Evolutionary conservation across 805 yeast genomes (phyloP).

Genomic region (Candida vartiovaarae): DNA sequence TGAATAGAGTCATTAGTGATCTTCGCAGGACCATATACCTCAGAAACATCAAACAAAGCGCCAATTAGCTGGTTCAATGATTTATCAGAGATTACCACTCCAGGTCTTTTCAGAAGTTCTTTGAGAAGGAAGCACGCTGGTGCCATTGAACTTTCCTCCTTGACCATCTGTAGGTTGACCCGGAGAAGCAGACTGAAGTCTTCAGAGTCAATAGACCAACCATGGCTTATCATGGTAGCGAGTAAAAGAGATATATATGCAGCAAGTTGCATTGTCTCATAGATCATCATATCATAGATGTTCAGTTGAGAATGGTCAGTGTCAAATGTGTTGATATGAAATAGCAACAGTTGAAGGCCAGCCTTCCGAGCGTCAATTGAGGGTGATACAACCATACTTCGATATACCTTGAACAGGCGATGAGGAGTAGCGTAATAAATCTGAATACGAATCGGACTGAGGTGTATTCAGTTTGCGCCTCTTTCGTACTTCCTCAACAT

Average conservation of each 20-base stretch:
- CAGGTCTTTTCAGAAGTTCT: conserved; percentile 13
- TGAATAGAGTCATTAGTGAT: conserved; percentile 39
- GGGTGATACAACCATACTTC: conserved; percentile 2
- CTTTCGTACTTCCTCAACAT: conserved; percentile 9
- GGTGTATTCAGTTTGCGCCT: conserved; percentile 26
- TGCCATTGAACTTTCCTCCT: conserved; percentile 15
- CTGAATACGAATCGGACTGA: not conserved
- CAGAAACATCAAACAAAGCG: conserved; percentile 45
- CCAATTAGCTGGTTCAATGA: conserved; percentile 40
- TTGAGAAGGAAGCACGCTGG: conserved; percentile 20
- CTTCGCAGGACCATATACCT: conserved; percentile 51
- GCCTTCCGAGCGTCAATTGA: conserved; percentile 3
- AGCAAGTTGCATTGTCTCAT: conserved; percentile 6
- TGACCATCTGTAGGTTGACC: conserved; percentile 29
- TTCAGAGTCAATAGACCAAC: conserved; percentile 12
- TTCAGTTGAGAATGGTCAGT: conserved; percentile 1
- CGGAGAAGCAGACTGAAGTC: conserved; percentile 21
- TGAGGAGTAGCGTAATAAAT: conserved; percentile 19
- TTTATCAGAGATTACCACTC: conserved; percentile 26
- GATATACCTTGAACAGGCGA: conserved; percentile 24
- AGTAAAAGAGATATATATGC: conserved; percentile 18
- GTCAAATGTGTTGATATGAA: conserved; percentile 18
- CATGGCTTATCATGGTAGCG: conserved; percentile 13
- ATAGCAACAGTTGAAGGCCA: conserved; percentile 25
- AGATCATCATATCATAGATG: conserved; percentile 6